Evolutionary conservation across 2,329 filamentous ascomycete genomes (phyloP), one percentile per base, ranked within the genome.

Genomic region (Penicillium sp.): DNA sequence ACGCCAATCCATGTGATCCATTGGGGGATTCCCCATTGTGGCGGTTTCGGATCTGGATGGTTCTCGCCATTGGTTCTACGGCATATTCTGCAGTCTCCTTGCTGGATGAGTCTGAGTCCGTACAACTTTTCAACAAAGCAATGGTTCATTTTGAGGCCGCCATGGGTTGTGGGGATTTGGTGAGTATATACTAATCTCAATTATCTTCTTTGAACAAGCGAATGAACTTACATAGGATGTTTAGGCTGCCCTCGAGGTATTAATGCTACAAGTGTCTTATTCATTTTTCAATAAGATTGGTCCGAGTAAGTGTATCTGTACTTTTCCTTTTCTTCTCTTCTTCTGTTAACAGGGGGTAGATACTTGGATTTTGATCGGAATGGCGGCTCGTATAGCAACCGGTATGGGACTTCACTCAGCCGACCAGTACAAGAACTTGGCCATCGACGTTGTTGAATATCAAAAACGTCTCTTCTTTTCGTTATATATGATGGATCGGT

Each of bases 261-360:
- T 79, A 30, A 74, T 75, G 64, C 68, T 79, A 1, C 77, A 79
- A 52, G 75, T 79, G 0, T 79, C 76, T 0, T 79, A 77, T 49
- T 78, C 76, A 0, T 79, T 79, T 56, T 79, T 79, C 63, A 79
- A 78, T 50, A 74, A 77, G 47, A 61, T 78, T 2, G 76, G 76
- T 1, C 77, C 77, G 40, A 78, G 74, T 77, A 63, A 48, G 68
- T 69, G 8, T 4, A 20, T 20, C 21, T 18, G 16, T 9, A 30
- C 23, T n/a, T 9, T 3, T 26, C 2, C 4, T 47, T 3, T 47
- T 35, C n/a, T n/a, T n/a, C n/a, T 35, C 12, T 35, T 35, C 28
- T 30, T 3, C 30, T 35, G 12, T 9, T 35, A 35, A 35, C 21
- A 47, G 21, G 20, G 30, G 20, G 30, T 47, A 76, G 73, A 78